Percentiles rank a stretch among this genome's conserved stretches.
Conservation (phyloP, 2,329 filamentous ascomycete genomes). For the Talaromyces rugulosus region DNA sequence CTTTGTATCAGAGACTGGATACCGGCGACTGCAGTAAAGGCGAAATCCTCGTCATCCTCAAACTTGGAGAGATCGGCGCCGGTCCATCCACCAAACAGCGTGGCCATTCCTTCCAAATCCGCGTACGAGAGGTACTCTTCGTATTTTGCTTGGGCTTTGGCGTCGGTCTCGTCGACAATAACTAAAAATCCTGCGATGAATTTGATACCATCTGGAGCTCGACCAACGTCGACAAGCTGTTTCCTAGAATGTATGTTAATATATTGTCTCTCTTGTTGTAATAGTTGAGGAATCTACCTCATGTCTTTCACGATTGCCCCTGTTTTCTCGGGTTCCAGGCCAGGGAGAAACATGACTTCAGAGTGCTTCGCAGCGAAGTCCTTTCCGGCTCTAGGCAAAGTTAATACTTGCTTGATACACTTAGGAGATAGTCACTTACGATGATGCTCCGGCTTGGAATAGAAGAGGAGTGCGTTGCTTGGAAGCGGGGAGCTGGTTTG, state of each 20-base stretch:
- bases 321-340: conserved; percentile 41
- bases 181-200: conserved; percentile 42
- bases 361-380: conserved; percentile 42
- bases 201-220: conserved; percentile 39
- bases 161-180: conserved; percentile 43
- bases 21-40: conserved; percentile 37
- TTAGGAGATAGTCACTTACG: conserved; percentile 8
- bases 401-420: background rate
- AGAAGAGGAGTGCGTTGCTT: conserved; percentile 45
- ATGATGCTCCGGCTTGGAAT: conserved; percentile 45
- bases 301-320: conserved; percentile 40
- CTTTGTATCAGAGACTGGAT: conserved; percentile 43
- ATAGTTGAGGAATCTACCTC: background rate
- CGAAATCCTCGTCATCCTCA: conserved; percentile 44
- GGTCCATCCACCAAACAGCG: conserved; percentile 46
- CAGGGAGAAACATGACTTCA: conserved; percentile 46
- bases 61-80: conserved; percentile 42
- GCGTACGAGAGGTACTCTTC: conserved; percentile 40
- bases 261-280: background rate
- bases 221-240: conserved; percentile 35
- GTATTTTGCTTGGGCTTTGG: conserved; percentile 41
- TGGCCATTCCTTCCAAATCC: conserved; percentile 41
- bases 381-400: conserved; percentile 32
- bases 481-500: conserved; percentile 34
- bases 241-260: conserved; percentile 16